A percentile compares a stretch with the other conserved stretches of the same genome.
These are phyloP conservation scores for Thalia dealbata DNA, from an alignment of 176 grass and related monocot genomes.

Conservation along the genomic window DNA sequence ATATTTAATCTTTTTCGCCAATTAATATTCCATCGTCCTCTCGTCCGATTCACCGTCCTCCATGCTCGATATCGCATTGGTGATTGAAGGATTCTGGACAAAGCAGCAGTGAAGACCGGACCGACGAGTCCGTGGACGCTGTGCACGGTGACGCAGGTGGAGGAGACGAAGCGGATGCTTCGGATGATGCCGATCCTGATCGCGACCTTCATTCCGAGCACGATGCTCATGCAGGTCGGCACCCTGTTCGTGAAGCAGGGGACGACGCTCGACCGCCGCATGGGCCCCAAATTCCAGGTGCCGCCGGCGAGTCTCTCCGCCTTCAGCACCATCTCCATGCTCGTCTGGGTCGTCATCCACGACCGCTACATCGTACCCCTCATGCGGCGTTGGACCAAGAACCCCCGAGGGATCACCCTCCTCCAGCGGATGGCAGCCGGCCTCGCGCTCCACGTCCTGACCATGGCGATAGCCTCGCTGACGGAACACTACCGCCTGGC, in stretches of 20 bases:
- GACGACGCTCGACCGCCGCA: conserved; percentile 29
- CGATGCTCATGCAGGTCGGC: conserved; percentile 45
- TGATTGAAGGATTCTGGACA: conserved; percentile 33
- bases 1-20: too few relatives aligned
- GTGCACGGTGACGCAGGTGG: conserved; percentile 54
- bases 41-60: background rate
- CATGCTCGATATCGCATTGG: conserved; percentile 1
- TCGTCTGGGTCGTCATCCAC: conserved; percentile 26
- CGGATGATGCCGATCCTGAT: conserved; percentile 29
- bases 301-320: conserved; percentile 42
- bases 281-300: conserved; percentile 36
- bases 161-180: conserved; percentile 44
- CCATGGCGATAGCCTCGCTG: conserved; percentile 30
- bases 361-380: conserved; percentile 31
- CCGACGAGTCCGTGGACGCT: conserved; percentile 19
- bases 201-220: conserved; percentile 37
- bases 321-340: conserved; percentile 43
- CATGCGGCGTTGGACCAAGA: conserved; percentile 32
- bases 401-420: conserved; percentile 37
- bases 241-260: conserved; percentile 70
- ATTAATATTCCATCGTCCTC: too few relatives aligned
- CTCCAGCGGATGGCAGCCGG: conserved; percentile 45
- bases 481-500: background rate
- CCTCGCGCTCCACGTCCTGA: conserved; percentile 16
- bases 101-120: conserved; percentile 35